phyloP scores from a whole-genome alignment of 1,284 basidiomycete species.

The Gymnopus androsaceus region DNA sequence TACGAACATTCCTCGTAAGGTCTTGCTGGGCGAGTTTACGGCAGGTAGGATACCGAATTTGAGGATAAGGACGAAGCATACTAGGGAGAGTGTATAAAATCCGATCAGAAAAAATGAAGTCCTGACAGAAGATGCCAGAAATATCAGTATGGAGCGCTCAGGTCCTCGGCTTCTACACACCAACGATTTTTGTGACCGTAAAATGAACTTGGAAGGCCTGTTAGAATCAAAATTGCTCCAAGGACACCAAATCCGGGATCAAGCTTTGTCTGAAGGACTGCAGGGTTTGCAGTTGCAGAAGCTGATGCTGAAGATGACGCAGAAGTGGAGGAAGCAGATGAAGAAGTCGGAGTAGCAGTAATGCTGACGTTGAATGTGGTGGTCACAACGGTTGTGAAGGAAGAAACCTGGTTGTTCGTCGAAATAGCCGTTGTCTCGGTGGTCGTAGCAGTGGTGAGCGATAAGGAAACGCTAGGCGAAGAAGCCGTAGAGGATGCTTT shows the following conservation, averaged over 20 bases:
- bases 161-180: conserved; percentile 37
- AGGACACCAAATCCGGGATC: conserved; percentile 90
- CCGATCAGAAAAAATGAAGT: conserved; percentile 92
- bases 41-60: conserved; percentile 85
- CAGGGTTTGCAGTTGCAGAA: conserved; percentile 52
- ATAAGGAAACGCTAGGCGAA: conserved; percentile 38
- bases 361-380: conserved; percentile 61
- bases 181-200: conserved; percentile 94
- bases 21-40: conserved; percentile 76
- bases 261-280: conserved; percentile 70
- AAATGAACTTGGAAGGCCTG: conserved; percentile 86
- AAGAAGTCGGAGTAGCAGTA: conserved; percentile 43
- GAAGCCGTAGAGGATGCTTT: conserved; percentile 24
- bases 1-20: conserved; percentile 87
- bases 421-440: conserved; percentile 50
- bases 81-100: conserved; percentile 85
- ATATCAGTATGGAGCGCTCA: conserved; percentile 15
- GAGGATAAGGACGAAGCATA: conserved; percentile 86
- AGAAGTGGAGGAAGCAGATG: conserved; percentile 36
- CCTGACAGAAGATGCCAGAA: conserved; percentile 44
- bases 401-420: conserved; percentile 47
- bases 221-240: conserved; percentile 85
- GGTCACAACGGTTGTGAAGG: conserved; percentile 55
- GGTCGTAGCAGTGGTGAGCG: conserved; percentile 49
- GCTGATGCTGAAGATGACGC: conserved; percentile 43